phyloP scores from a whole-genome alignment of 768 basidiomycete species.

The Artomyces pyxidatus region DNA sequence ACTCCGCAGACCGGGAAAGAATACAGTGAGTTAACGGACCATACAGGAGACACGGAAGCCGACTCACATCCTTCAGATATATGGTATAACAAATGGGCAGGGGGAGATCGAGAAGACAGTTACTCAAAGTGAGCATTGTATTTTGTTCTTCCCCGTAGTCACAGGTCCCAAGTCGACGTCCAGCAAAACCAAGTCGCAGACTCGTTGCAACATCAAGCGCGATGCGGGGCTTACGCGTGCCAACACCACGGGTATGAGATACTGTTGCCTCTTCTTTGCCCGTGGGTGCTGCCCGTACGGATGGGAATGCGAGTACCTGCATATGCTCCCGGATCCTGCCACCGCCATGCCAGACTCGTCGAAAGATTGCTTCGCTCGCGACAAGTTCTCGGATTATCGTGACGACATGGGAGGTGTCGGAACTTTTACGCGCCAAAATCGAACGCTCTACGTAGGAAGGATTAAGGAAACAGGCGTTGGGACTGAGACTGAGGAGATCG shows the following conservation, averaged over 20 bases:
- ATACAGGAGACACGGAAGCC: no score
- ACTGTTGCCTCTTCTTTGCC: slow-evolving; percentile 91
- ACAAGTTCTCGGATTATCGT: slow-evolving; percentile 94
- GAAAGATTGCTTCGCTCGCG: slow-evolving; percentile 93
- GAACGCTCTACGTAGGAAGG: slow-evolving; percentile 90
- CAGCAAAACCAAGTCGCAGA: slow-evolving; percentile 92
- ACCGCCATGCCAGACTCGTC: slow-evolving; percentile 79
- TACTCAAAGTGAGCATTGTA: slow-evolving; percentile 74
- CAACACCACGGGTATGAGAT: slow-evolving; percentile 87
- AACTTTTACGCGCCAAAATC: slow-evolving; percentile 88
- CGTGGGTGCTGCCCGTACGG: slow-evolving; percentile 98
- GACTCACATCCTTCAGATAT: slow-evolving; percentile 56
- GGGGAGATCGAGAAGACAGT: slow-evolving; percentile 93
- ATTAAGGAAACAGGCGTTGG: slow-evolving; percentile 89
- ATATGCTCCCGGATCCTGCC: slow-evolving; percentile 70
- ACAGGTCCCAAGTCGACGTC: slow-evolving; percentile 5
- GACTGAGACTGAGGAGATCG: slow-evolving; percentile 85
- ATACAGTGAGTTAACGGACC: slow-evolving; percentile 91
- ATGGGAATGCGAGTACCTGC: slow-evolving; percentile 96
- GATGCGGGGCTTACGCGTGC: slow-evolving; percentile 94
- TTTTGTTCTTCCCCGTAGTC: background rate
- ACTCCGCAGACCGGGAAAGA: slow-evolving; percentile 91
- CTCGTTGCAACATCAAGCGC: slow-evolving; percentile 78
- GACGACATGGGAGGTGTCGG: slow-evolving; percentile 99
- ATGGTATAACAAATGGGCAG: slow-evolving; percentile 99